A percentile compares a stretch with the other conserved stretches of the same genome.
phyloP scores from a whole-genome alignment of 306 rosid genomes.

The Rosa chinensis region DNA sequence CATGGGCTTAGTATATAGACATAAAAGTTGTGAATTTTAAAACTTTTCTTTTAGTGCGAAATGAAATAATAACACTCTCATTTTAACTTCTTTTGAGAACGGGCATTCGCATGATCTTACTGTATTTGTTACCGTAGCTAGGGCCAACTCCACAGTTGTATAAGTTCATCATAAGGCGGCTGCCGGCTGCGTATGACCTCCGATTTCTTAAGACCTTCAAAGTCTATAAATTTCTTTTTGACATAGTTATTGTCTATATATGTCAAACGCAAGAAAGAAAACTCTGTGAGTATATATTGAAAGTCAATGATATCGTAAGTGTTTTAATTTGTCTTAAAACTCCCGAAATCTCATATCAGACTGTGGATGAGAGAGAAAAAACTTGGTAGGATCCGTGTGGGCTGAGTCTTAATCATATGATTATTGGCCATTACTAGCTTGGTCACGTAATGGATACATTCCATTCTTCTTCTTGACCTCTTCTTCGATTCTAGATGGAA shows the following conservation, averaged over 20 bases:
- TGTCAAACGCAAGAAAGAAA: too few species aligned
- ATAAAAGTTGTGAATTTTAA: not conserved
- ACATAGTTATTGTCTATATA: too few species aligned
- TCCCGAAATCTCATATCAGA: not conserved
- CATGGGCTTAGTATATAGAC: not conserved
- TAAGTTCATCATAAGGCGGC: too few species aligned
- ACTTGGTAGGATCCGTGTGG: not conserved
- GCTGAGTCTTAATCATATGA: not conserved
- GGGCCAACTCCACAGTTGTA: too few species aligned
- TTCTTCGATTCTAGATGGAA: not conserved
- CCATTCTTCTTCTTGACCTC: not conserved
- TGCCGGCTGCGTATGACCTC: too few species aligned
- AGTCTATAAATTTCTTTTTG: too few species aligned
- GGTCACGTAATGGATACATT: not conserved
- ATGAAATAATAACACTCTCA: not conserved
- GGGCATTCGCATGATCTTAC: too few species aligned
- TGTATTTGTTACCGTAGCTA: too few species aligned
- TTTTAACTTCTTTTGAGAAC: too few species aligned
- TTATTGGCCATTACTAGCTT: not conserved
- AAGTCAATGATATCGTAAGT: too few species aligned
- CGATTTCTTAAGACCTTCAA: too few species aligned
- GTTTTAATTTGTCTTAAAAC: not conserved
- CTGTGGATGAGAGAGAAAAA: not conserved
- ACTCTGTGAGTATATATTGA: too few species aligned
- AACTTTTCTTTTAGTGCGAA: not conserved